phyloP scores from a whole-genome alignment of 805 yeast genomes.

The Yamadazyma takamatsuzukensis region DNA sequence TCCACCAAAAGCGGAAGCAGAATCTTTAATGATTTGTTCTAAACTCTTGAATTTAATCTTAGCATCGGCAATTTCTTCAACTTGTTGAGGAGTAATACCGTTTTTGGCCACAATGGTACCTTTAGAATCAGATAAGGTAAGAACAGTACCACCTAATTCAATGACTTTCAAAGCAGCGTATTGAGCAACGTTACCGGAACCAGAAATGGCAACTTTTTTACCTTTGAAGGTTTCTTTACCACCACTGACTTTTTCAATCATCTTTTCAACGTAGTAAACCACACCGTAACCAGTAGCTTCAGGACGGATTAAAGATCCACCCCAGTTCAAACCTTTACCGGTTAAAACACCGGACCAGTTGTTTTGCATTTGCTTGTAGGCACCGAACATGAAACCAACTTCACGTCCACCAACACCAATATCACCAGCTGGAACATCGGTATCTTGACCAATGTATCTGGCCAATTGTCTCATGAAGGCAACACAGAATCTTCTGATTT shows the following conservation, averaged over 20 bases:
- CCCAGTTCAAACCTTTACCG: conserved; percentile 98
- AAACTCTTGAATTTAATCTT: conserved; percentile 75
- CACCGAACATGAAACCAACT: conserved; percentile 93
- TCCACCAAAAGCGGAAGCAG: conserved; percentile 55
- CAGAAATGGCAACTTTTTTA: conserved; percentile 94
- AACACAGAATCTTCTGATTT: conserved; percentile 95
- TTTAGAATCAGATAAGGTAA: conserved; percentile 91
- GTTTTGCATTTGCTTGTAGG: conserved; percentile 88
- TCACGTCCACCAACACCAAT: conserved; percentile 98
- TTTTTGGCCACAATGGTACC: conserved; percentile 76
- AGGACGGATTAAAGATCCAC: conserved; percentile 98
- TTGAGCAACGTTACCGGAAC: conserved; percentile 99
- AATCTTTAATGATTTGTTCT: conserved; percentile 56
- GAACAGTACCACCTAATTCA: conserved; percentile 94
- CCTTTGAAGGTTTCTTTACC: conserved; percentile 90
- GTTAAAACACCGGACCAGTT: conserved; percentile 96
- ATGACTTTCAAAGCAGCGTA: conserved; percentile 96
- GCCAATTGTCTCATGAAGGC: conserved; percentile 94
- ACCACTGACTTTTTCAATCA: conserved; percentile 88
- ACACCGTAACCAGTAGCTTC: conserved; percentile 99
- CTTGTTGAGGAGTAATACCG: conserved; percentile 84
- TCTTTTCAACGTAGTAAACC: conserved; percentile 94
- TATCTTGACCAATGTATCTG: conserved; percentile 94
- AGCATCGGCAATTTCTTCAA: conserved; percentile 70
- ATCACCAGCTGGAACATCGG: conserved; percentile 99